A percentile compares a stretch with the other conserved stretches of the same genome.
Conservation (phyloP, 176 grass and related monocot species). For the Pharus latifolius region DNA sequence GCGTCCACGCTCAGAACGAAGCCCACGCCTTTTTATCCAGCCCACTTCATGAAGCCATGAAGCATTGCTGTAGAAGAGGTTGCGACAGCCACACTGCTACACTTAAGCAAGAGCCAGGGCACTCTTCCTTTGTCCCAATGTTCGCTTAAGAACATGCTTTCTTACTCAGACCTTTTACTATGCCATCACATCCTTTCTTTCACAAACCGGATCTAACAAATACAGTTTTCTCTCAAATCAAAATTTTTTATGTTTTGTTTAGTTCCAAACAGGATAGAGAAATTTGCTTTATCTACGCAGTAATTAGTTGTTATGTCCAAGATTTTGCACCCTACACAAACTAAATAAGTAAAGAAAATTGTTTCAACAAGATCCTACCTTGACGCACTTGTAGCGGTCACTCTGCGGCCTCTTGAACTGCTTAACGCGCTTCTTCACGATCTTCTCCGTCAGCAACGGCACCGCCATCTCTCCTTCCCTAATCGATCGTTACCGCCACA, state of each 20-base stretch:
- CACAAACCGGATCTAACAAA: neutral
- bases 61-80: slow-evolving; percentile 62
- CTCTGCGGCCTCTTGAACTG: slow-evolving; percentile 70
- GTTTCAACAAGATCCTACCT: slow-evolving; percentile 19
- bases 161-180: slow-evolving; percentile 70
- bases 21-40: slow-evolving; percentile 67
- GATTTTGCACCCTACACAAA: no score
- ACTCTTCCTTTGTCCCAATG: slow-evolving; percentile 42
- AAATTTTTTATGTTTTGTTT: neutral
- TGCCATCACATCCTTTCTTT: slow-evolving; percentile 64
- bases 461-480: slow-evolving; percentile 62
- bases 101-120: slow-evolving; percentile 55
- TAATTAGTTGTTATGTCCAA: neutral
- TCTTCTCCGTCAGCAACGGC: slow-evolving; percentile 63
- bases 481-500: neutral
- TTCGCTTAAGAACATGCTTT: slow-evolving; percentile 31
- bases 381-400: slow-evolving; percentile 72
- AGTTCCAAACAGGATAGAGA: neutral
- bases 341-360: no score
- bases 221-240: neutral
- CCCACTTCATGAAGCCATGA: slow-evolving; percentile 41
- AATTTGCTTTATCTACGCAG: neutral
- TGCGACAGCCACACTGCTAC: slow-evolving; percentile 49
- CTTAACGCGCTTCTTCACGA: slow-evolving; percentile 86
- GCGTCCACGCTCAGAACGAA: slow-evolving; percentile 59